These are phyloP conservation scores for Fragaria nilgerrensis DNA, from an alignment of 306 rosid species.

Conservation along the genomic window DNA sequence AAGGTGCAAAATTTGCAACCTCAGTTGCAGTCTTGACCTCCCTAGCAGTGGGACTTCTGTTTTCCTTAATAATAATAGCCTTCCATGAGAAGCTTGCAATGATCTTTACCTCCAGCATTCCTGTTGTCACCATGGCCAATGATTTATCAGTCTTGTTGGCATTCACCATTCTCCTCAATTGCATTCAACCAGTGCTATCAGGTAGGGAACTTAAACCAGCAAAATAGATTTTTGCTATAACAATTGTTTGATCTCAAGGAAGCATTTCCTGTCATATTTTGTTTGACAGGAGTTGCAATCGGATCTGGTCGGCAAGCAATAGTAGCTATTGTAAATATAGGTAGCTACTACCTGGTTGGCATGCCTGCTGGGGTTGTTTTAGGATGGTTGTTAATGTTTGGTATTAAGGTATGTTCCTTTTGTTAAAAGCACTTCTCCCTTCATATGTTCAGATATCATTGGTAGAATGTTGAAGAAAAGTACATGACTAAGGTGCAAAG, in stretches of 20 bases:
- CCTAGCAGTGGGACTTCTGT: constrained; percentile 45
- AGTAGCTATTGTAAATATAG: constrained; percentile 56
- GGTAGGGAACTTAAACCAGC: constrained; percentile 28
- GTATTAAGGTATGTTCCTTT: constrained; percentile 38
- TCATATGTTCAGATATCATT: background rate
- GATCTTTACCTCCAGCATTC: constrained; percentile 53
- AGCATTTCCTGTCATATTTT: constrained; percentile 15
- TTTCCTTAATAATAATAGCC: constrained; percentile 40
- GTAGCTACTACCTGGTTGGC: constrained; percentile 56
- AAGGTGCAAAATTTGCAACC: constrained; percentile 66
- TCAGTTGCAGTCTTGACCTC: constrained; percentile 51
- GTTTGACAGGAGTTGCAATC: constrained; percentile 57
- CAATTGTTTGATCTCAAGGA: constrained; percentile 6
- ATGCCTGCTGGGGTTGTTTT: constrained; percentile 51
- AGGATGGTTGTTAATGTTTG: constrained; percentile 49
- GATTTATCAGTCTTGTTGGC: constrained; percentile 58
- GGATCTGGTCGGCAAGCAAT: constrained; percentile 64
- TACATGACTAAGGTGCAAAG: background rate
- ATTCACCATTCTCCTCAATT: constrained; percentile 55
- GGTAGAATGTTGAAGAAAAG: background rate
- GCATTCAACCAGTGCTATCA: constrained; percentile 70
- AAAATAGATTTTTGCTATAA: background rate
- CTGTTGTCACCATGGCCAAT: constrained; percentile 48
- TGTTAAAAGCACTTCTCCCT: background rate
- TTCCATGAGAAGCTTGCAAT: constrained; percentile 54